phyloP scores from a whole-genome alignment of 345 rosid species.

The Aegle marmelos region DNA sequence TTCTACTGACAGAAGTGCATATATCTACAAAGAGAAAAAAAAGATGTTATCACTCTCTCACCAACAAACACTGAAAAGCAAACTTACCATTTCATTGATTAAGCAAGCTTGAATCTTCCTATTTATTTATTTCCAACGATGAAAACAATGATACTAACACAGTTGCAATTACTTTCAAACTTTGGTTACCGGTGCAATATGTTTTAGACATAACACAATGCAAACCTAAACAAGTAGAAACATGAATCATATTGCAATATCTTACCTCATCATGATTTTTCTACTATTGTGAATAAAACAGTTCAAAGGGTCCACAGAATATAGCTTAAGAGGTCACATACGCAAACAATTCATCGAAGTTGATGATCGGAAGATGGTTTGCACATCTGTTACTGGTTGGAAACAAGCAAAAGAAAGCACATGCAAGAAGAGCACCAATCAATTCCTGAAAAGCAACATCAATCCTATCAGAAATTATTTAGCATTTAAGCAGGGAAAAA shows the following conservation, averaged over 20 bases:
- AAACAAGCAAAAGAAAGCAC: constrained; percentile 85
- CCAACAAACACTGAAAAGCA: background rate
- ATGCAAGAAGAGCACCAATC: constrained; percentile 78
- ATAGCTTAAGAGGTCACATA: constrained; percentile 46
- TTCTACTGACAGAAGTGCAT: background rate
- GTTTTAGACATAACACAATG: background rate
- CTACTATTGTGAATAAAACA: background rate
- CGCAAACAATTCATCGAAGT: constrained; percentile 82
- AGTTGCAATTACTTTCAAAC: background rate
- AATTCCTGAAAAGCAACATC: constrained; percentile 58
- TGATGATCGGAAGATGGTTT: constrained; percentile 68
- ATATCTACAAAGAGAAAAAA: background rate
- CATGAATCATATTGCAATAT: background rate
- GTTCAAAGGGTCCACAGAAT: constrained; percentile 17
- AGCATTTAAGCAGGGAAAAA: background rate
- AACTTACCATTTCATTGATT: background rate
- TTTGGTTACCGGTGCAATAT: background rate
- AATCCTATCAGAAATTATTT: background rate
- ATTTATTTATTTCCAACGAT: background rate
- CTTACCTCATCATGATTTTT: background rate
- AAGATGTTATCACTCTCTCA: background rate
- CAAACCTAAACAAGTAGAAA: background rate
- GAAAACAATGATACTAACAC: background rate
- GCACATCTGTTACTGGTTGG: constrained; percentile 55
- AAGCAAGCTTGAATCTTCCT: background rate